Evolutionary conservation across 2,329 filamentous ascomycete species (phyloP).

Genomic region (Alternaria postmessia): DNA sequence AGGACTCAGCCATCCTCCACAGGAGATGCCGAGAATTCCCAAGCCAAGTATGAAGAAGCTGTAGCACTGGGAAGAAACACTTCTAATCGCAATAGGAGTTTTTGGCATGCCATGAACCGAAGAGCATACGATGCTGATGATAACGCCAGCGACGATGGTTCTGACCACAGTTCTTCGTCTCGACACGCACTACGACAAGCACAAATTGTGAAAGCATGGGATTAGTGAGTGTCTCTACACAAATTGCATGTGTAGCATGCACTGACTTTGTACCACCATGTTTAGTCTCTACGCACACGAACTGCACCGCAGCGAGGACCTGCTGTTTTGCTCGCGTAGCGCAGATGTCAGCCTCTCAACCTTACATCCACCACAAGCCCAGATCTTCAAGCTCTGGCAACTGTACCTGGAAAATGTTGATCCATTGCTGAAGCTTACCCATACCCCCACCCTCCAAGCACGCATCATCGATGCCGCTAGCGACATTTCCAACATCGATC

Average conservation of each 20-base stretch:
- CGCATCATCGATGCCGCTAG: conserved; percentile 67
- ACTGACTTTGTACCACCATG: not conserved
- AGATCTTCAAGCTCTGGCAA: conserved; percentile 77
- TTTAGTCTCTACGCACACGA: conserved; percentile 27
- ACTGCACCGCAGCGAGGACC: conserved; percentile 53
- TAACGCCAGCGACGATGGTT: conserved; percentile 7
- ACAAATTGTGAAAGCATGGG: conserved; percentile 57
- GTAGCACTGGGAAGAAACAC: not conserved
- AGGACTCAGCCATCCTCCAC: not conserved
- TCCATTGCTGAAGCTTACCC: conserved; percentile 40
- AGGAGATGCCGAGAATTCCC: not conserved
- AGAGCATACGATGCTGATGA: conserved; percentile 10
- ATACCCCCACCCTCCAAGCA: conserved; percentile 57
- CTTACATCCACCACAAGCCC: conserved; percentile 70
- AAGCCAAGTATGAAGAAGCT: conserved; percentile 10
- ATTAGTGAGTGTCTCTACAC: conserved; percentile 23
- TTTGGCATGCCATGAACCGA: conserved; percentile 37
- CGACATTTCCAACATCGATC: conserved; percentile 61
- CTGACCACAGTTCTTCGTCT: conserved; percentile 14
- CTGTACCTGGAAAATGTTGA: conserved; percentile 65
- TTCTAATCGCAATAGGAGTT: conserved; percentile 23
- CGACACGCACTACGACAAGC: conserved; percentile 20
- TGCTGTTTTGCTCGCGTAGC: conserved; percentile 62
- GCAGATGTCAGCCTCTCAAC: conserved; percentile 67
- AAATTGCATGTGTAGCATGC: not conserved